These are phyloP conservation scores for Amanita jacksonii DNA, from an alignment of 768 basidiomycete genomes.

Conservation along the genomic window DNA sequence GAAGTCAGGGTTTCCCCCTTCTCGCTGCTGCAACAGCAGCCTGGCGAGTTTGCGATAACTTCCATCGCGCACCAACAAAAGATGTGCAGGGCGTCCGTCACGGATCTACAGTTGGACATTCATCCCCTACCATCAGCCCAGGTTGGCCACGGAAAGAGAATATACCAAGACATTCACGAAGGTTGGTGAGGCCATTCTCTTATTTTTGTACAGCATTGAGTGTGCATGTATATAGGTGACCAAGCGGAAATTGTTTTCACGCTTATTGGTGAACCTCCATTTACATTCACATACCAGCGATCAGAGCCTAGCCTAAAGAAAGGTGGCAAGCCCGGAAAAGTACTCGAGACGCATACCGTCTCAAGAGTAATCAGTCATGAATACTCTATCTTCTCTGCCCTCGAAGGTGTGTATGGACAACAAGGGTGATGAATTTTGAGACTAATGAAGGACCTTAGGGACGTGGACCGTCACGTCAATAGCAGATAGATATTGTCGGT, in stretches of 20 bases:
- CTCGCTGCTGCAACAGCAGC: slow-evolving; percentile 70
- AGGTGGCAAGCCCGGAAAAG: slow-evolving; percentile 60
- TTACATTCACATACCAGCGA: slow-evolving; percentile 92
- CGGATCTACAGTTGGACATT: slow-evolving; percentile 63
- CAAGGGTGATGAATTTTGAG: background rate
- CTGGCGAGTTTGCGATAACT: slow-evolving; percentile 77
- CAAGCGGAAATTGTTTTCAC: slow-evolving; percentile 92
- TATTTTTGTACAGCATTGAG: background rate
- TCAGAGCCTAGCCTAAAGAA: slow-evolving; percentile 62
- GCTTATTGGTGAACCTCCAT: slow-evolving; percentile 86
- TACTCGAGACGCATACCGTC: slow-evolving; percentile 89
- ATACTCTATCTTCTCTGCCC: slow-evolving; percentile 87
- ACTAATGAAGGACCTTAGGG: slow-evolving; percentile 32
- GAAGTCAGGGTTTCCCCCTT: slow-evolving; percentile 77
- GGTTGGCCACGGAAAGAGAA: slow-evolving; percentile 76
- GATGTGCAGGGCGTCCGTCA: slow-evolving; percentile 77
- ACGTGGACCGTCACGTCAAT: slow-evolving; percentile 93
- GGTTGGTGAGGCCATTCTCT: slow-evolving; percentile 39
- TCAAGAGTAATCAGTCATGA: slow-evolving; percentile 63
- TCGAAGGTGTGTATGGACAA: slow-evolving; percentile 55
- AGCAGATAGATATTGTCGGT: slow-evolving; percentile 82
- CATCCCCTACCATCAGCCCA: slow-evolving; percentile 83
- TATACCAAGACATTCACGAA: slow-evolving; percentile 84
- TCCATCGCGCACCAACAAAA: slow-evolving; percentile 91
- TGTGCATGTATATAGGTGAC: slow-evolving; percentile 43